These are phyloP conservation scores for thale cress (Arabidopsis thaliana) DNA, from an alignment of 345 rosid genomes.

Conservation along the genomic window DNA sequence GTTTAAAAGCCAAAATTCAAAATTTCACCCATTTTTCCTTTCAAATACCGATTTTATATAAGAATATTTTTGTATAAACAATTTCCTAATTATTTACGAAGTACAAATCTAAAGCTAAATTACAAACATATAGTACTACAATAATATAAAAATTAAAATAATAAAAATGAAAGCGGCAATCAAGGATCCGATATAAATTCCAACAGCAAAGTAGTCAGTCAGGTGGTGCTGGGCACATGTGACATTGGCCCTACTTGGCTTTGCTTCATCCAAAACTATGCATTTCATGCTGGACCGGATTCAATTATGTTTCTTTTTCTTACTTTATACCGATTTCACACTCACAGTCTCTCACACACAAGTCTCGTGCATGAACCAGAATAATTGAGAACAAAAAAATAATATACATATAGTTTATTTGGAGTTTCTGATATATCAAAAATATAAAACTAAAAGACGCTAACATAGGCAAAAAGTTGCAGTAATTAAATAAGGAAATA, in stretches of 20 bases:
- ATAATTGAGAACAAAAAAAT: background rate
- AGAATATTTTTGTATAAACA: background rate
- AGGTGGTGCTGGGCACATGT: slow-evolving; percentile 30
- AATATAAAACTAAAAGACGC: background rate
- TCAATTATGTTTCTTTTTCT: background rate
- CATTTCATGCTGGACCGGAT: slow-evolving; percentile 19
- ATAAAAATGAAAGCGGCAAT: slow-evolving; percentile 11
- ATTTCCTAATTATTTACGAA: background rate
- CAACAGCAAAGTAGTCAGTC: slow-evolving; percentile 8
- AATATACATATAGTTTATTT: background rate
- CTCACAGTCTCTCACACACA: background rate
- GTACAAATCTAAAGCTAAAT: background rate
- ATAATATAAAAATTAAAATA: background rate
- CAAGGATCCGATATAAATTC: slow-evolving; percentile 32
- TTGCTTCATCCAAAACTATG: background rate
- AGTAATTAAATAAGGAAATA: background rate
- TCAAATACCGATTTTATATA: too few relatives aligned
- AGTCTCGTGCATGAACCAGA: background rate
- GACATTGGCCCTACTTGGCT: slow-evolving; percentile 24
- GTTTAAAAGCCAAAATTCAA: too few relatives aligned
- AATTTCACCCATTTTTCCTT: too few relatives aligned
- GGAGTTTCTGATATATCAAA: background rate
- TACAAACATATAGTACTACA: background rate
- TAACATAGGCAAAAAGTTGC: background rate
- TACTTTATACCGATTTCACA: background rate